Percentiles rank a stretch among this genome's conserved stretches.
phyloP scores from a whole-genome alignment of 192 early-diverging fungal species.

The Backusella psychrophila region DNA sequence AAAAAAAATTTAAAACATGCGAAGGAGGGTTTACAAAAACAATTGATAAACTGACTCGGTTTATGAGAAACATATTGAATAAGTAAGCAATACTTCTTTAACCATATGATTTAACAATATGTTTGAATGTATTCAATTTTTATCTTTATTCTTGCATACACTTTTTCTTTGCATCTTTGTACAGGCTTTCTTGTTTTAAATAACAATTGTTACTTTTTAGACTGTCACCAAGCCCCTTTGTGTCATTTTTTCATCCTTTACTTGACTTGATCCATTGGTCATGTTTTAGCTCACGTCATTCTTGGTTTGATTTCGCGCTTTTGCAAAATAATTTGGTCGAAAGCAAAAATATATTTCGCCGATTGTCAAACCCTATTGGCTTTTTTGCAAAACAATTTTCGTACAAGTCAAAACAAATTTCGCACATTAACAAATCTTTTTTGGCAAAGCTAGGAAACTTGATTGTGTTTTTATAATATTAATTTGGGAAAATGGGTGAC shows the following conservation, averaged over 20 bases:
- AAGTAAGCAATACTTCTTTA: background rate
- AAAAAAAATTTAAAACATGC: slow-evolving; percentile 2
- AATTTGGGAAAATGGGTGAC: too few species aligned
- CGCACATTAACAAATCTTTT: too few species aligned
- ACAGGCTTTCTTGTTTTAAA: background rate
- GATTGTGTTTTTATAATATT: too few species aligned
- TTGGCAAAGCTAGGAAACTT: too few species aligned
- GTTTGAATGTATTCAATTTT: background rate
- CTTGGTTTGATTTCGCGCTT: background rate
- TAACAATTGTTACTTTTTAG: background rate
- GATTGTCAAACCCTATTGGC: too few species aligned
- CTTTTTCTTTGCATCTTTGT: background rate
- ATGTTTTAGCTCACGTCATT: background rate
- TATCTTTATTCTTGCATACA: background rate
- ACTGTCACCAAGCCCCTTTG: background rate
- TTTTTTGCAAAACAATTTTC: too few species aligned
- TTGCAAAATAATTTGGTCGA: background rate
- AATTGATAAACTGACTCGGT: background rate
- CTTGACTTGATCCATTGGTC: background rate
- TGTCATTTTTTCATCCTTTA: background rate
- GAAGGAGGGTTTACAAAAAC: slow-evolving; percentile 5
- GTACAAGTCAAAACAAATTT: too few species aligned
- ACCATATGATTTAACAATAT: background rate
- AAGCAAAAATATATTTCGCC: too few species aligned
- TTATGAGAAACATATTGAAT: background rate